These are phyloP conservation scores for Suillus fuscotomentosus DNA, from an alignment of 768 basidiomycete species.

Conservation along the genomic window DNA sequence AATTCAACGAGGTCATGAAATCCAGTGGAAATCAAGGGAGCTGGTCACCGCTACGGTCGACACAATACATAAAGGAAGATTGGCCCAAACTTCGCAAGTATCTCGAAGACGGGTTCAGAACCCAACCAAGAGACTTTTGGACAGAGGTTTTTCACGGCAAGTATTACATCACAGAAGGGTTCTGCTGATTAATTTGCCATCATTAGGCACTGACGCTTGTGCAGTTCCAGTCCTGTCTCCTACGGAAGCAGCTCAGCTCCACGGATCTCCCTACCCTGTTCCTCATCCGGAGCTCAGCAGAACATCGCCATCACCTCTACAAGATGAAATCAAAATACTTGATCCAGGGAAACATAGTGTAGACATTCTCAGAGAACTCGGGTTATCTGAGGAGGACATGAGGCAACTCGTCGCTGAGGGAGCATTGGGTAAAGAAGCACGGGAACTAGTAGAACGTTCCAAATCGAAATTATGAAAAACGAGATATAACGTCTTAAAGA, in stretches of 20 bases:
- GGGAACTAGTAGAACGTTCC: conserved; percentile 16
- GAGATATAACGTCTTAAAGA: neutral
- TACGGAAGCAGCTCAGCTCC: conserved; percentile 52
- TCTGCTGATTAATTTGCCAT: neutral
- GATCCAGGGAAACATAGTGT: conserved; percentile 53
- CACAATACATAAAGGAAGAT: conserved; percentile 43
- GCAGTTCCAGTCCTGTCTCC: conserved; percentile 66
- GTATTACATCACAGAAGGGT: conserved; percentile 12
- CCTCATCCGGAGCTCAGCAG: conserved; percentile 50
- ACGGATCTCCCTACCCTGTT: conserved; percentile 41
- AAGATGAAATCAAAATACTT: conserved; percentile 22
- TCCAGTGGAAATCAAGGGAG: conserved; percentile 37
- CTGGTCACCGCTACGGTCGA: conserved; percentile 53
- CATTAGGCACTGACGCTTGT: conserved; percentile 68
- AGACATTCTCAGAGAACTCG: conserved; percentile 52
- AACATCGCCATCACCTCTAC: conserved; percentile 24
- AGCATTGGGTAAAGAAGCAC: conserved; percentile 40
- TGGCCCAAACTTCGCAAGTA: conserved; percentile 62
- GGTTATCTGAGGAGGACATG: conserved; percentile 41
- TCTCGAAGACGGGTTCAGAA: conserved; percentile 61
- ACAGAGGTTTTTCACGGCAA: conserved; percentile 61
- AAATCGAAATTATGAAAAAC: conserved; percentile 25
- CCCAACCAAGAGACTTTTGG: conserved; percentile 68
- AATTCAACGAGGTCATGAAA: conserved; percentile 52
- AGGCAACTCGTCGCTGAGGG: conserved; percentile 43